These are phyloP conservation scores for Cyanidium caldarium DNA, from an alignment of 23 red algal species.

Conservation along the genomic window DNA sequence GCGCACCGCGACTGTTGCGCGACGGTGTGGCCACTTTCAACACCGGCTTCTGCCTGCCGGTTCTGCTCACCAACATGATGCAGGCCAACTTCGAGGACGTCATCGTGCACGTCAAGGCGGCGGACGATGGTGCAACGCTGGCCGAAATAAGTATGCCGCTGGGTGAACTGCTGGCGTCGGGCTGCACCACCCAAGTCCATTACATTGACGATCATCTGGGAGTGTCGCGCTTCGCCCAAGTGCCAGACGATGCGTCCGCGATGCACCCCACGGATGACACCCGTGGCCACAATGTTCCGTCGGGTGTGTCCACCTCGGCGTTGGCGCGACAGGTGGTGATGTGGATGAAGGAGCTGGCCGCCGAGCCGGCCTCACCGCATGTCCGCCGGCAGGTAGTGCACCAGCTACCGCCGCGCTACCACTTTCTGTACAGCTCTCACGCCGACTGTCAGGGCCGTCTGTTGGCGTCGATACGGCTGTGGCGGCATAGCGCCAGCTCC, in stretches of 20 bases:
- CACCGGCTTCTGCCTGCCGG: not conserved
- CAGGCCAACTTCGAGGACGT: not conserved
- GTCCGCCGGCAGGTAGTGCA: not conserved
- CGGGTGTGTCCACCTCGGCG: too few species aligned
- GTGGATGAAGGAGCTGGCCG: too few species aligned
- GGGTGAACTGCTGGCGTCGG: not conserved
- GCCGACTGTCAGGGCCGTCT: not conserved
- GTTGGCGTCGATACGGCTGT: not conserved
- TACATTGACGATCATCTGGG: not conserved
- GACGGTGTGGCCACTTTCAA: too few species aligned
- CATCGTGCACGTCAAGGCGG: not conserved
- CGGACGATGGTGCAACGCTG: not conserved
- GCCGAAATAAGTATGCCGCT: not conserved
- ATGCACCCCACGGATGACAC: too few species aligned
- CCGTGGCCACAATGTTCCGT: too few species aligned
- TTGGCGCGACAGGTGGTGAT: too few species aligned
- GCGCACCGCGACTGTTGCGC: too few species aligned
- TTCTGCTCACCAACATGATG: not conserved
- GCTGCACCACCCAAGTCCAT: not conserved
- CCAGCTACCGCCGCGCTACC: not conserved
- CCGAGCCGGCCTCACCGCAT: too few species aligned
- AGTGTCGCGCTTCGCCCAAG: too few species aligned
- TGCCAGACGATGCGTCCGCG: too few species aligned
- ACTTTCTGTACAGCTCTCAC: not conserved
- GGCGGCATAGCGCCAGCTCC: not conserved